Conservation (phyloP, 164 flowering plant species). For the Berberis thunbergii region DNA sequence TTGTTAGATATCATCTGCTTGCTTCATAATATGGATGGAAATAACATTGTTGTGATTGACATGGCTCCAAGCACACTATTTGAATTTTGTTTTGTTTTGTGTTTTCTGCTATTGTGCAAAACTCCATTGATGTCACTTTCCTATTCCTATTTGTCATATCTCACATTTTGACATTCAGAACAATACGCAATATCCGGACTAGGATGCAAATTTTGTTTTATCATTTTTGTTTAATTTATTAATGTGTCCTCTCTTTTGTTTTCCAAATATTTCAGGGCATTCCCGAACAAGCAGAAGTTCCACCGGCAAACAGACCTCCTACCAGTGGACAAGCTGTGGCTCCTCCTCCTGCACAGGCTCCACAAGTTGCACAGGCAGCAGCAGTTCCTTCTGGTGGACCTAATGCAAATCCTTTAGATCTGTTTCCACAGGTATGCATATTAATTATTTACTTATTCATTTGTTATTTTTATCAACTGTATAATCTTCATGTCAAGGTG, state of each 20-base stretch:
- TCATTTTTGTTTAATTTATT: background rate
- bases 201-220: background rate
- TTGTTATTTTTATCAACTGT: background rate
- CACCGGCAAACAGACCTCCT: constrained; percentile 45
- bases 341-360: constrained; percentile 39
- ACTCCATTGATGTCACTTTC: too few species aligned
- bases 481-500: constrained; percentile 4
- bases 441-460: background rate
- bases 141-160: too few species aligned
- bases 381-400: constrained; percentile 69
- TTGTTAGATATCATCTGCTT: too few species aligned
- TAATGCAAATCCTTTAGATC: constrained; percentile 85
- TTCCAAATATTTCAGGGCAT: constrained; percentile 49
- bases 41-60: too few species aligned
- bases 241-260: background rate
- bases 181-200: background rate
- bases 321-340: constrained; percentile 33
- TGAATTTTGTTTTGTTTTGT: too few species aligned
- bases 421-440: constrained; percentile 77
- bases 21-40: too few species aligned
- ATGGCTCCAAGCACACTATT: too few species aligned
- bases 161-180: too few species aligned
- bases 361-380: constrained; percentile 51
- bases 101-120: too few species aligned
- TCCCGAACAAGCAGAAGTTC: constrained; percentile 79